Conservation (phyloP, 2,329 filamentous ascomycete genomes). For the Pyricularia sp. region DNA sequence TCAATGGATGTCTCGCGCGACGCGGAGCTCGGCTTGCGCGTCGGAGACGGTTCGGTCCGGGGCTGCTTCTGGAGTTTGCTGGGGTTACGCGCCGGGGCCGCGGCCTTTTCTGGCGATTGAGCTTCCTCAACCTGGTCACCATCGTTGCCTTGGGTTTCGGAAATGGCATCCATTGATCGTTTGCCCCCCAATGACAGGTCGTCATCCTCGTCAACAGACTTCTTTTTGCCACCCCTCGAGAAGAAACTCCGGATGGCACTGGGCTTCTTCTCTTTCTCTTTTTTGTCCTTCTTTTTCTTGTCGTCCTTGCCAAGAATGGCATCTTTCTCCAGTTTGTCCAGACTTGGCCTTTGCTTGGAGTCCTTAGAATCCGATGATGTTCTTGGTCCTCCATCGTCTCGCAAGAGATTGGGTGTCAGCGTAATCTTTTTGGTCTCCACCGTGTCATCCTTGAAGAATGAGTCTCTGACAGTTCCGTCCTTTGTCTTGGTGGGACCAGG, state of each 20-base stretch:
- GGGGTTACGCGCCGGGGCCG: slow-evolving; percentile 40
- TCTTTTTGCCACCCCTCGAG: slow-evolving; percentile 53
- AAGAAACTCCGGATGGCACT: slow-evolving; percentile 51
- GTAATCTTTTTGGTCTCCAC: slow-evolving; percentile 97
- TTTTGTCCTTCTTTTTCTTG: slow-evolving; percentile 64
- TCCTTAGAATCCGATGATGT: slow-evolving; percentile 47
- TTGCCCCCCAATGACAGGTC: slow-evolving; percentile 51
- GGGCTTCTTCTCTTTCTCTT: slow-evolving; percentile 60
- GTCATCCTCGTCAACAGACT: slow-evolving; percentile 46
- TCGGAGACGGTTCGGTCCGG: slow-evolving; percentile 35
- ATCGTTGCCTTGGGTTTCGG: slow-evolving; percentile 30
- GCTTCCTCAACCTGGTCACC: slow-evolving; percentile 33
- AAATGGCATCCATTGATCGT: slow-evolving; percentile 46
- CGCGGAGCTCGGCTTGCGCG: slow-evolving; percentile 25
- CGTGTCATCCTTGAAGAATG: slow-evolving; percentile 94
- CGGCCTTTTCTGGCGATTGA: slow-evolving; percentile 33
- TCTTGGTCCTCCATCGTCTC: slow-evolving; percentile 60
- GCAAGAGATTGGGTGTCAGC: slow-evolving; percentile 81
- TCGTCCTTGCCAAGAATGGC: slow-evolving; percentile 50
- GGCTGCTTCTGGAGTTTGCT: slow-evolving; percentile 66
- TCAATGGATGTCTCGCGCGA: slow-evolving; percentile 27
- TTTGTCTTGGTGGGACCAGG: slow-evolving; percentile 52
- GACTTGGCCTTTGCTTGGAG: slow-evolving; percentile 50
- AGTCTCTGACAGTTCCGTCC: slow-evolving; percentile 83
- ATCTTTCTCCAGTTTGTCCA: slow-evolving; percentile 66